Base-by-base conservation (phyloP, 106 monocot species). In the Acanthochlamys bracteata region DNA sequence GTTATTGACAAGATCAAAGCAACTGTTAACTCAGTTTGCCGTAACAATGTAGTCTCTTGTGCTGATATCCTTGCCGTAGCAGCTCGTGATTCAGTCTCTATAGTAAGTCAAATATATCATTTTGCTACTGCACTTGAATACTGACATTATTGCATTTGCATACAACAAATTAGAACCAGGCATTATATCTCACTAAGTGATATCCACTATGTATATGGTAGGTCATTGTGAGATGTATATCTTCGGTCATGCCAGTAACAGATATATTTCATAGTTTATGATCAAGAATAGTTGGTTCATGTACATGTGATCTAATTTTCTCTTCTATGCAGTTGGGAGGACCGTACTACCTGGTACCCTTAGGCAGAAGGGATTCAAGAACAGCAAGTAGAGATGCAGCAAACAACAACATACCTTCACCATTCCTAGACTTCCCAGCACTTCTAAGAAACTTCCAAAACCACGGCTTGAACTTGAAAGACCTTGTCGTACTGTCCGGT, bases 291-390 rank as follows among this genome's bases (percentile, higher is more conserved):
- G 7, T 58, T 3, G 7, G n/a, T 40, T 14, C 40, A 42, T 12
- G 13, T 43, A 43, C 13, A 13, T 43, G 43, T 43, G 7, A 13
- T 7, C 13, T 43, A 43, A n/a, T n/a, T n/a, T n/a, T n/a, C n/a
- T n/a, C n/a, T n/a, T n/a, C n/a, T 55, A n/a, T 56, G 2, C 70
- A 93, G 93, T 39, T 89, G 21, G 88, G 85, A 9, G 93, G 93
- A 0, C 88, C 93, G 41, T 70, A 64, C 26, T 93, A 88, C 88
- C 54, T 60, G 2, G 88, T 93, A 55, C 63, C 66, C 25, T 39
- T 93, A 10, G 93, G 93, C 55, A 79, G 93, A 20, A 77, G 84
- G 26, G 88, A 93, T 25, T 45, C 88, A 7, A 43, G 43, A 13
- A 43, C 43, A 43, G 43, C 43, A 43, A 43, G 43, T 13, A 43